These are phyloP conservation scores for Coniosporium tulheliwenetii DNA, from an alignment of 2,329 filamentous ascomycete species.

Conservation along the genomic window DNA sequence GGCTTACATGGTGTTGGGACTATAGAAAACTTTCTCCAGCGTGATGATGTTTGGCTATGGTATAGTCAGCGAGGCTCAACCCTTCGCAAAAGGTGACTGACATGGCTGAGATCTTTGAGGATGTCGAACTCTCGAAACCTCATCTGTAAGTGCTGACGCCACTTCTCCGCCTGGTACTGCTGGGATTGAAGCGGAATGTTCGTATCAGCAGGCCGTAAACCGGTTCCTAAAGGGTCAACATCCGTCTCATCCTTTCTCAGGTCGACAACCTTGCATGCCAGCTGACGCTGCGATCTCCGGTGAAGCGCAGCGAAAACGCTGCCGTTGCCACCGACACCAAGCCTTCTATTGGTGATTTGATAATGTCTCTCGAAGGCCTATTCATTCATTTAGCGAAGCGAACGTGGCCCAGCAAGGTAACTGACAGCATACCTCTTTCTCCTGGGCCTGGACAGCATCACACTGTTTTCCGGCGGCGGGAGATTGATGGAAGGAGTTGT, in stretches of 20 bases:
- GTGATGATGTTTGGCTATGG: conserved; percentile 41
- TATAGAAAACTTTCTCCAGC: conserved; percentile 40
- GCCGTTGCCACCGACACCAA: conserved; percentile 40
- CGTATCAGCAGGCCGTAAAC: too few relatives aligned
- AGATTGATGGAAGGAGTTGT: background rate
- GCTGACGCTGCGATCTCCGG: conserved; percentile 35
- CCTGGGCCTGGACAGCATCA: background rate
- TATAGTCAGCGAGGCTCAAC: background rate
- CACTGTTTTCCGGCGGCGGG: background rate
- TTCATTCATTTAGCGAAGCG: too few relatives aligned
- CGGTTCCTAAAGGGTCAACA: background rate
- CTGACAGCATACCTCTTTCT: conserved; percentile 4
- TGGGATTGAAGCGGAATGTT: too few relatives aligned
- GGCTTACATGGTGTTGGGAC: conserved; percentile 32
- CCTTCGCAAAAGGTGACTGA: conserved; percentile 11
- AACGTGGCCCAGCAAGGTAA: too few relatives aligned
- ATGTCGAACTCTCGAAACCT: conserved; percentile 28
- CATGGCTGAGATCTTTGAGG: conserved; percentile 37
- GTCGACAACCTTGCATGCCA: conserved; percentile 54
- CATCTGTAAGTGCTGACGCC: background rate
- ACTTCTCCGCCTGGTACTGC: too few relatives aligned
- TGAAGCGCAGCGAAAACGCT: conserved; percentile 40
- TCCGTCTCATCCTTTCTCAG: conserved; percentile 19
- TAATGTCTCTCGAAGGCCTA: conserved; percentile 30
- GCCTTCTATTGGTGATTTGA: conserved; percentile 29